A percentile compares a stretch with the other conserved stretches of the same genome.
These are phyloP conservation scores for Erythrobasidium yunnanense DNA, from an alignment of 768 basidiomycete genomes.

Conservation along the genomic window DNA sequence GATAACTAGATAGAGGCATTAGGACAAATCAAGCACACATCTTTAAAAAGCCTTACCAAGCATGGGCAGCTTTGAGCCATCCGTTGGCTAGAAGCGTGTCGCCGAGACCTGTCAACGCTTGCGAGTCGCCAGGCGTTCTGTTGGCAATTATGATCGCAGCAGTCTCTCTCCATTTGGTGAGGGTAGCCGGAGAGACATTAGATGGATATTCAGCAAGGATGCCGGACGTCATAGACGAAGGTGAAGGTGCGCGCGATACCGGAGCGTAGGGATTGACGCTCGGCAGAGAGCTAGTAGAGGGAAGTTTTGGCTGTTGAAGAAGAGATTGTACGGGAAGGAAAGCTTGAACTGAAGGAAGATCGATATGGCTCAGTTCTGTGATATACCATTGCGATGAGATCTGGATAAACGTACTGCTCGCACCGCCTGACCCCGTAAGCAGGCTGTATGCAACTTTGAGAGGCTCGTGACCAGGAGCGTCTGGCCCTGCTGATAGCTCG, in stretches of 20 bases:
- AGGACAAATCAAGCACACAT: neutral
- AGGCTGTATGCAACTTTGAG: slow-evolving; percentile 70
- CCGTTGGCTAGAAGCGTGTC: slow-evolving; percentile 64
- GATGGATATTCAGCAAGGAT: neutral
- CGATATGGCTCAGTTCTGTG: no score
- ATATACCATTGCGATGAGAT: neutral
- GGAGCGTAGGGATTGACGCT: slow-evolving; percentile 1
- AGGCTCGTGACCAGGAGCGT: slow-evolving; percentile 55
- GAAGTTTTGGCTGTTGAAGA: neutral
- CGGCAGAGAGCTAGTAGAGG: neutral
- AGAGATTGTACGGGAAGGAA: slow-evolving; percentile 52
- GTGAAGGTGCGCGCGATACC: slow-evolving; percentile 43
- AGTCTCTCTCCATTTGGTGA: slow-evolving; percentile 74
- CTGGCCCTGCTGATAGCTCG: slow-evolving; percentile 51
- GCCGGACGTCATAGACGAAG: slow-evolving; percentile 47
- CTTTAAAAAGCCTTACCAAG: slow-evolving; percentile 54
- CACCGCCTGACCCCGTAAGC: slow-evolving; percentile 69
- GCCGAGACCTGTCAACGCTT: slow-evolving; percentile 70
- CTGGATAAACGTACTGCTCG: slow-evolving; percentile 51
- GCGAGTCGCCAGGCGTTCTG: slow-evolving; percentile 53
- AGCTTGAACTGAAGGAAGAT: slow-evolving; percentile 60
- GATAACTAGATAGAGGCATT: slow-evolving; percentile 50
- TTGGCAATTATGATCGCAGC: slow-evolving; percentile 70
- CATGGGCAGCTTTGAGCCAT: slow-evolving; percentile 76
- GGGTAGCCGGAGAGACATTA: slow-evolving; percentile 53